Conservation (phyloP, 768 basidiomycete genomes). For the Coprinellus micaceus region DNA sequence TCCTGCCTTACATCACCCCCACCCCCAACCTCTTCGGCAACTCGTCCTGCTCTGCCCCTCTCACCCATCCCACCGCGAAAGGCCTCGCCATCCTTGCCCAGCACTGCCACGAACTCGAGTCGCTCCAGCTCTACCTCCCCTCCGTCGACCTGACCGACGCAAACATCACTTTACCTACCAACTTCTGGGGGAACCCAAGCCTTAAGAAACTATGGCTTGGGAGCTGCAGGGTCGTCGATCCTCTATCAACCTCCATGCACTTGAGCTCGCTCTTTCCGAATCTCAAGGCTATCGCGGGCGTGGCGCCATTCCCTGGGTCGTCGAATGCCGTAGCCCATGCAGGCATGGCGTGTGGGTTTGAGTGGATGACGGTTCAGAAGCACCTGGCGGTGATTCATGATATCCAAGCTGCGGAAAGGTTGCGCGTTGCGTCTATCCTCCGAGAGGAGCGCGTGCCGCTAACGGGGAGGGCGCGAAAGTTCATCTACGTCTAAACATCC, state of each 20-base stretch:
- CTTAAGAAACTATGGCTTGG: neutral
- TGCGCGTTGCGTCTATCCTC: neutral
- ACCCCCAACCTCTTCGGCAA: neutral
- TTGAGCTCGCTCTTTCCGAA: neutral
- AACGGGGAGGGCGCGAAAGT: neutral
- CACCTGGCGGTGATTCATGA: neutral
- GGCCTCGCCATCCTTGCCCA: neutral
- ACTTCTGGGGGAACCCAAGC: neutral
- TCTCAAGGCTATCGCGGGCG: neutral
- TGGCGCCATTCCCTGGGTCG: neutral
- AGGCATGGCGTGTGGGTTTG: neutral
- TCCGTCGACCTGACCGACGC: neutral
- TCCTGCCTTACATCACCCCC: neutral
- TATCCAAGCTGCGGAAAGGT: neutral
- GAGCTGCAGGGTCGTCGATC: neutral
- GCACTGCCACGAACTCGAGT: neutral
- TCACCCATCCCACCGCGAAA: neutral
- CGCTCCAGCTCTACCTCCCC: constrained; percentile 1
- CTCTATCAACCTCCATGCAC: neutral
- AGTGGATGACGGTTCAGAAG: constrained; percentile 2
- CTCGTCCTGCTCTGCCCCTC: neutral
- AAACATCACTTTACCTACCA: neutral
- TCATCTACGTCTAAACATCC: neutral
- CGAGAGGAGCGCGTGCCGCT: neutral
- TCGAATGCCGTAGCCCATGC: neutral